These are phyloP conservation scores for Medicago lupulina DNA, from an alignment of 306 rosid species.

Conservation along the genomic window DNA sequence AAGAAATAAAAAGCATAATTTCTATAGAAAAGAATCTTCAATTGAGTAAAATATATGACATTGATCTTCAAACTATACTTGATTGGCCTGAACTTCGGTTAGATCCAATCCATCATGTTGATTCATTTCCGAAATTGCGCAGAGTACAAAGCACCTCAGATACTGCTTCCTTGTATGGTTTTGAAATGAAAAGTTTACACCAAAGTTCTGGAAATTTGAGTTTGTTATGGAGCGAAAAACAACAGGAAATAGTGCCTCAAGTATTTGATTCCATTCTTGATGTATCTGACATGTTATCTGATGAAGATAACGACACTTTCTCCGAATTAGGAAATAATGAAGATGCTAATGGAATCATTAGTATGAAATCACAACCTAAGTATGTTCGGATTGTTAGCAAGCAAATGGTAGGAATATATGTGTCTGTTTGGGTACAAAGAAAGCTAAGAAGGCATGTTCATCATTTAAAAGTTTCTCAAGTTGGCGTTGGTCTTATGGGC, in stretches of 20 bases:
- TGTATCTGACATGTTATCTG: conserved; percentile 50
- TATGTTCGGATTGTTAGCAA: conserved; percentile 86
- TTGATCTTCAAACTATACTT: conserved; percentile 61
- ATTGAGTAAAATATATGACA: conserved; percentile 58
- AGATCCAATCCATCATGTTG: conserved; percentile 61
- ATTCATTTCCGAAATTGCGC: conserved; percentile 63
- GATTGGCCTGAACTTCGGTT: conserved; percentile 89
- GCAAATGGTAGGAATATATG: conserved; percentile 97
- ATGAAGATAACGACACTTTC: conserved; percentile 65
- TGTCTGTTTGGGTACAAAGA: conserved; percentile 91
- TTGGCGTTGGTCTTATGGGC: conserved; percentile 98
- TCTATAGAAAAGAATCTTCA: conserved; percentile 46
- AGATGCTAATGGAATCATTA: not conserved
- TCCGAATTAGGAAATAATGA: conserved; percentile 49
- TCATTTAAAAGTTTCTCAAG: conserved; percentile 85
- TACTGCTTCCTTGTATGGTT: conserved; percentile 42
- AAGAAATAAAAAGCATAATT: conserved; percentile 26
- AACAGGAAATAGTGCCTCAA: conserved; percentile 43
- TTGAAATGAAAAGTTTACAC: conserved; percentile 59
- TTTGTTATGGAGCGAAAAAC: conserved; percentile 53
- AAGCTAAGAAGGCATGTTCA: conserved; percentile 81
- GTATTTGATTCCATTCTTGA: conserved; percentile 38
- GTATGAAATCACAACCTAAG: conserved; percentile 46
- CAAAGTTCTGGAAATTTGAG: conserved; percentile 70
- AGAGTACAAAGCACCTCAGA: conserved; percentile 71